Evolutionary conservation across 176 grass and related monocot genomes (phyloP), one percentile per base, ranked within the genome.

Genomic region (Hordeum marinum): DNA sequence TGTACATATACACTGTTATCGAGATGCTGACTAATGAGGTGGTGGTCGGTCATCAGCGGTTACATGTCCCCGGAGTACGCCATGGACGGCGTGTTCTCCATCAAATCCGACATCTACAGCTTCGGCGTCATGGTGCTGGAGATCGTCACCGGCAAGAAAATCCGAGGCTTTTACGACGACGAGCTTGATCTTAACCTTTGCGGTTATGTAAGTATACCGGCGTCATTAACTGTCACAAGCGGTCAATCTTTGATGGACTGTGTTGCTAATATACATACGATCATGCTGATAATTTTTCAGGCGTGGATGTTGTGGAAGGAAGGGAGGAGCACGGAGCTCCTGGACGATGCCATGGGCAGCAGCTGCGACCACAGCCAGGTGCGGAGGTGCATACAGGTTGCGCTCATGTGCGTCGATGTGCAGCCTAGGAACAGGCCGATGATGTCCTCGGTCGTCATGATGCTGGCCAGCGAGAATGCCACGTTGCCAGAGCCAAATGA

Each of bases 231-330:
- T 50, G 5, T 1, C 63, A 18, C 21, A 8, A 2, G 0, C 17
- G 37, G 24, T 68, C 1, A 21, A 25, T 48, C 9, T 18, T 46
- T 36, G 0, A 31, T 48, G 11, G 4, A 3, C 43, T n/a, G 2
- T 37, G 6, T 7, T 20, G 6, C 40, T 31, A 21, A 35, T 29
- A 2, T 46, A 10, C 11, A 2, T 46, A 14, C 11, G 68, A 39
- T 23, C 9, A 43, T 24, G 4, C 37, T 11, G 24, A 5, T 20
- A 2, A 8, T 37, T 36, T 20, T 63, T 12, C 54, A 86, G 88
- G 83, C 79, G 3, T 90, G 88, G 88, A 86, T 71, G 79, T 1
- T 86, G 42, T 90, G 83, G 83, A 90, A 90, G 86, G 88, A 90
- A 86, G 79, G 83, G 4, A 62, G 72, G 79, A 23, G n/a, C 21